phyloP scores from a whole-genome alignment of 2,329 filamentous ascomycete species.

The Rhynchosporium graminicola region DNA sequence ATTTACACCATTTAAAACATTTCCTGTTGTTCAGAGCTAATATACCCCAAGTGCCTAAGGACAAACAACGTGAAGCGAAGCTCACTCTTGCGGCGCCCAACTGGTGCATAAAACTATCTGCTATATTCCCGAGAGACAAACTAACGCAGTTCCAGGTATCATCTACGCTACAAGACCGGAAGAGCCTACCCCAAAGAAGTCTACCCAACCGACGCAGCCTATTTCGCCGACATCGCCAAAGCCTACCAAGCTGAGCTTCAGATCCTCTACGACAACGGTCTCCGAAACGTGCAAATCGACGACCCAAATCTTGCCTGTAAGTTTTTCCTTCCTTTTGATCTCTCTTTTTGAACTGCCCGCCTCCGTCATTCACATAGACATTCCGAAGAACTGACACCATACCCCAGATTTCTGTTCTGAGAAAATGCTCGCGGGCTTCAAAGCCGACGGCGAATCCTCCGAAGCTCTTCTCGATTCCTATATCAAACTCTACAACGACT shows the following conservation, averaged over 20 bases:
- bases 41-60: constrained; percentile 48
- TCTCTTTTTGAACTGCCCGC: too few relatives aligned
- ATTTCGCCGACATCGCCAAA: constrained; percentile 55
- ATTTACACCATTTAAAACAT: too few relatives aligned
- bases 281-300: constrained; percentile 56
- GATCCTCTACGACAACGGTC: constrained; percentile 54
- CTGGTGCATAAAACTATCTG: constrained; percentile 44
- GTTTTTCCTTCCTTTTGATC: constrained; percentile 29
- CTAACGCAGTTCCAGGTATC: constrained; percentile 46
- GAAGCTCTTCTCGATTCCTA: constrained; percentile 75
- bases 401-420: constrained; percentile 68
- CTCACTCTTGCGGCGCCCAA: constrained; percentile 67
- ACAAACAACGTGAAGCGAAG: constrained; percentile 66
- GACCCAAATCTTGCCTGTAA: constrained; percentile 63
- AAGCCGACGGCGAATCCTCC: constrained; percentile 65
- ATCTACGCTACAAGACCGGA: constrained; percentile 60
- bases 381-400: constrained; percentile 9
- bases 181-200: constrained; percentile 52
- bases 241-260: constrained; percentile 54
- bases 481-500: constrained; percentile 75
- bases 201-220: constrained; percentile 53
- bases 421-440: constrained; percentile 70
- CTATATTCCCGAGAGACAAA: too few relatives aligned
- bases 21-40: neutral
- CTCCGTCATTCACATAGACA: too few relatives aligned